phyloP scores from a whole-genome alignment of 2,329 filamentous ascomycete species.

The Ilyonectria mors-panacis region DNA sequence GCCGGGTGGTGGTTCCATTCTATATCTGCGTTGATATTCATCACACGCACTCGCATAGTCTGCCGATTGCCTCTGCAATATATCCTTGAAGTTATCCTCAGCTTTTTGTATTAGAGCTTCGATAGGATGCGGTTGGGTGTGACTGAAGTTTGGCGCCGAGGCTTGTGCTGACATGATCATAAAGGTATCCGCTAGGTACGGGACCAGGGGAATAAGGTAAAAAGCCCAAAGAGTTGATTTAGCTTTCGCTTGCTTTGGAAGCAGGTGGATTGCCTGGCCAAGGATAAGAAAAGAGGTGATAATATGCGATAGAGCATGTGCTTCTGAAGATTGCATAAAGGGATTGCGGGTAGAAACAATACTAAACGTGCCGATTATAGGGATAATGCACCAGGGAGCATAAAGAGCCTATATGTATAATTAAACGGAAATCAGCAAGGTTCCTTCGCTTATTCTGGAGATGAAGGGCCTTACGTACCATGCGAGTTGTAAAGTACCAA shows the following conservation, averaged over 20 bases:
- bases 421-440: neutral
- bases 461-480: conserved; percentile 43
- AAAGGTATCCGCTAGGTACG: conserved; percentile 50
- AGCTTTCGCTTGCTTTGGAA: conserved; percentile 51
- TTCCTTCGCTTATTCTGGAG: fast-evolving
- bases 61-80: conserved; percentile 56
- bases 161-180: conserved; percentile 42
- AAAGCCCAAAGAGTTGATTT: conserved; percentile 51
- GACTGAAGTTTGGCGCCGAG: conserved; percentile 31
- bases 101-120: conserved; percentile 51
- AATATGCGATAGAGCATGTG: conserved; percentile 46
- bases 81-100: conserved; percentile 47
- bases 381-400: conserved; percentile 51
- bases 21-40: conserved; percentile 63
- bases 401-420: conserved; percentile 46
- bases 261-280: conserved; percentile 48
- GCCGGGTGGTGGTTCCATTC: conserved; percentile 59
- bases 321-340: conserved; percentile 46
- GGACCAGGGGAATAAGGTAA: conserved; percentile 48
- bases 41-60: conserved; percentile 51
- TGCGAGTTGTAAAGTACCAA: conserved; percentile 54
- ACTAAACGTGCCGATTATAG: conserved; percentile 51
- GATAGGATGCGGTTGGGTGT: conserved; percentile 52
- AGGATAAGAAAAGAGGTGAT: conserved; percentile 51
- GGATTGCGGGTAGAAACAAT: conserved; percentile 50